Conservation (phyloP, 805 yeast species). For the Allodekkera sacchari region DNA sequence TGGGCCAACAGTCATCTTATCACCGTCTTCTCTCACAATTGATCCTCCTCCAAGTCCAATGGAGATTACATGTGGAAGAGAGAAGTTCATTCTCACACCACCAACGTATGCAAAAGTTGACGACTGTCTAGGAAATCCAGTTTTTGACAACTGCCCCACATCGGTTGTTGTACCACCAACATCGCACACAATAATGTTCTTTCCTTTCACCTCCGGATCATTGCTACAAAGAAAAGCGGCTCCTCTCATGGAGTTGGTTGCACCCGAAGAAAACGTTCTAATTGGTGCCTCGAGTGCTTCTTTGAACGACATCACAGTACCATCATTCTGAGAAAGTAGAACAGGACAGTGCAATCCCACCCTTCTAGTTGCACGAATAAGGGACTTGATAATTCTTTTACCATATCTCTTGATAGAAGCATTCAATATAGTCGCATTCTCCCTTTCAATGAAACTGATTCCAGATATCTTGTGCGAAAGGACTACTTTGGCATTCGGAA, state of each 20-base stretch:
- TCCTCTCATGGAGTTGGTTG: slow-evolving; percentile 40
- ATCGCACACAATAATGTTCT: slow-evolving; percentile 33
- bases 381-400: slow-evolving; percentile 30
- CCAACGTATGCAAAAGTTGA: slow-evolving; percentile 35
- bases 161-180: slow-evolving; percentile 47
- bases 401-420: slow-evolving; percentile 39
- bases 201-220: slow-evolving; percentile 21
- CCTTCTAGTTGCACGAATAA: slow-evolving; percentile 27
- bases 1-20: slow-evolving; percentile 31
- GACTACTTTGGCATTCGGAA: slow-evolving; percentile 28
- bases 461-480: slow-evolving; percentile 34
- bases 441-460: slow-evolving; percentile 36
- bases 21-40: slow-evolving; percentile 23
- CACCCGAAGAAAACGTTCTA: slow-evolving; percentile 39
- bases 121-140: slow-evolving; percentile 40
- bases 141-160: slow-evolving; percentile 35
- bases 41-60: slow-evolving; percentile 47
- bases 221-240: slow-evolving; percentile 37
- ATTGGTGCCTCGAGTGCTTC: slow-evolving; percentile 35
- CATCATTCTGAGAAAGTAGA: slow-evolving; percentile 38
- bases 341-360: slow-evolving; percentile 32
- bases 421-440: slow-evolving; percentile 38
- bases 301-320: slow-evolving; percentile 32
- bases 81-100: slow-evolving; percentile 40
- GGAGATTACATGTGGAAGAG: slow-evolving; percentile 42